Evolutionary conservation across 139 green algal species (phyloP).

Genomic region (Micromonas commoda): DNA sequence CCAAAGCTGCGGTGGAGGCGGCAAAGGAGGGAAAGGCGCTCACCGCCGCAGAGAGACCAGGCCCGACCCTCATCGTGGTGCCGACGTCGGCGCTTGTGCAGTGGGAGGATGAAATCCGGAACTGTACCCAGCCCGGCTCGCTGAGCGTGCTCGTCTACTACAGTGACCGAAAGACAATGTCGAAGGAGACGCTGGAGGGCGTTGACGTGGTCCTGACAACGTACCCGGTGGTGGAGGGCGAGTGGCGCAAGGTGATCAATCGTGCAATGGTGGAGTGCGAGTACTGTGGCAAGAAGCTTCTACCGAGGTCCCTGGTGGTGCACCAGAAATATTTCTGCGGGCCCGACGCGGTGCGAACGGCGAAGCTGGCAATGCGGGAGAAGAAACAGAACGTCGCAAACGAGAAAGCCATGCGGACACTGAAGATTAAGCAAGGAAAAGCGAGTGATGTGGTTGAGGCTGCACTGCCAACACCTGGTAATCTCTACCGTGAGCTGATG

Average conservation of each 20-base stretch:
- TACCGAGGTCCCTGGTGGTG: conserved; percentile 49
- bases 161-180: conserved; percentile 43
- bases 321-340: conserved; percentile 88
- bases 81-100: conserved; percentile 87
- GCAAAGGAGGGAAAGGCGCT: background rate
- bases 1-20: too few relatives aligned
- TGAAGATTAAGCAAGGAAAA: conserved; percentile 24
- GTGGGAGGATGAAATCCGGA: conserved; percentile 82
- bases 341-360: conserved; percentile 69
- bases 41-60: conserved; percentile 17
- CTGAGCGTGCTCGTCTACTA: conserved; percentile 74
- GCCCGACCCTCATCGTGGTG: conserved; percentile 86
- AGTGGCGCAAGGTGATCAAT: conserved; percentile 62
- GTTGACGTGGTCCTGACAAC: conserved; percentile 89
- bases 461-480: background rate
- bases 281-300: conserved; percentile 80
- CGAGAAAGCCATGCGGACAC: conserved; percentile 18
- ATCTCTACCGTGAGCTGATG: background rate
- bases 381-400: conserved; percentile 57
- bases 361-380: conserved; percentile 66
- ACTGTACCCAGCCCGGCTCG: conserved; percentile 57
- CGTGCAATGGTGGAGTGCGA: conserved; percentile 57
- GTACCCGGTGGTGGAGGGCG: conserved; percentile 80
- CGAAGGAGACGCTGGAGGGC: conserved; percentile 39
- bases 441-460: conserved; percentile 32